Base-by-base conservation (phyloP, 2,329 filamentous ascomycete species). In the Aspergillus caelatus region DNA sequence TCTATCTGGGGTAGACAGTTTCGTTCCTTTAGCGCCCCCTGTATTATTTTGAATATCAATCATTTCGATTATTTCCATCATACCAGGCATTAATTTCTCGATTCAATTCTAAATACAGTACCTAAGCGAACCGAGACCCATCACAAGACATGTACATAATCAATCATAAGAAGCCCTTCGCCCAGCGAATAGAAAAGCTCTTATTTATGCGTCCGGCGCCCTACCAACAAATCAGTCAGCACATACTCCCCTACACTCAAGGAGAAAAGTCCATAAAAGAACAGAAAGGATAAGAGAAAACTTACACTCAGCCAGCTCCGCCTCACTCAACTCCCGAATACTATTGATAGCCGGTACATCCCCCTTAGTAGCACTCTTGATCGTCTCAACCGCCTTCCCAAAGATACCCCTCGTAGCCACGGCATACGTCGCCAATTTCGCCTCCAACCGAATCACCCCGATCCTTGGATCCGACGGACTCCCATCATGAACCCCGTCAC, bases 401-500 rank as follows among this genome's bases (percentile, higher is more conserved):
- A 95, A 62, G 1, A 89, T 74, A 54, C 87, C 91, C 75, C 87
- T 89, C 63, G 83, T 82, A 30, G 83, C 82, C 45, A 92, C 77
- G 6, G 90, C 86, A 73, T 95, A 95, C 4, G 91, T 92, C 1
- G 88, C 89, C 1, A 91, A 90, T 69, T 85, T 84, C 19, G 89
- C 85, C 81, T 89, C 88, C 65, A 96, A 88, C 62, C 88, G 89
- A 71, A 96, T 96, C 67, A 96, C 79, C 45, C 88, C 91, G 68
- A 96, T 92, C 26, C 93, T 85, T 14, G 93, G 93, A 72, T 96
- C 93, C 1, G 92, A 86, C 65, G 89, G 89, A 1, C 91, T 89
- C 30, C 93, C 93, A 68, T 96, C 91, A 74, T 96, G 93, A 62
- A 84, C 88, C 54, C 92, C 93, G 67, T 96, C 93, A 26, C 89